Percentiles rank a stretch among this genome's conserved stretches.
Evolutionary conservation across 805 yeast species (phyloP).

Genomic region (Pichia thaimueangensis): DNA sequence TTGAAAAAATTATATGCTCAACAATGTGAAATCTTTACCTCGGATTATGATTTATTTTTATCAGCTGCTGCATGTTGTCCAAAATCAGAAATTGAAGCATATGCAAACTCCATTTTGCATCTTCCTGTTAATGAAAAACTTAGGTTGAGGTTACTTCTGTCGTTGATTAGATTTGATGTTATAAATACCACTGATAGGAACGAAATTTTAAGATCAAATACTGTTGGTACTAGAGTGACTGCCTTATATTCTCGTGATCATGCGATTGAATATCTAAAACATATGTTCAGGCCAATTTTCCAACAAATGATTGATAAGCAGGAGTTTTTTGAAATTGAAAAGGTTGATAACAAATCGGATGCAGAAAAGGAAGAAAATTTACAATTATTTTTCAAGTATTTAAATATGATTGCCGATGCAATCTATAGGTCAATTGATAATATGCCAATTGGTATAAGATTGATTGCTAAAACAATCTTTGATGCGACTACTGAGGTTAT

Average conservation of each 20-base stretch:
- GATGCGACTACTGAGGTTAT: constrained; percentile 52
- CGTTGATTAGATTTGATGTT: constrained; percentile 58
- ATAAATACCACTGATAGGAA: constrained; percentile 51
- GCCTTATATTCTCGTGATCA: constrained; percentile 64
- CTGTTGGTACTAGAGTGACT: constrained; percentile 72
- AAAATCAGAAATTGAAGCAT: constrained; percentile 59
- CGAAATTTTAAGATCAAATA: constrained; percentile 73
- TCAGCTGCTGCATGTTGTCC: constrained; percentile 60
- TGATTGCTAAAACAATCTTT: constrained; percentile 63
- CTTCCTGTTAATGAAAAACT: constrained; percentile 39
- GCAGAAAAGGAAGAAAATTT: constrained; percentile 38
- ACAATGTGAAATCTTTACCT: constrained; percentile 17
- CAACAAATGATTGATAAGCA: constrained; percentile 42
- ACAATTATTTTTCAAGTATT: constrained; percentile 46
- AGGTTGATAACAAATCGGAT: constrained; percentile 18
- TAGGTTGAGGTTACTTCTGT: constrained; percentile 41
- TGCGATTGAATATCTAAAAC: constrained; percentile 52
- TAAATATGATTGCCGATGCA: constrained; percentile 50
- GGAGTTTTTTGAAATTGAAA: constrained; percentile 52
- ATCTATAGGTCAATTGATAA: constrained; percentile 47
- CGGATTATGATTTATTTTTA: constrained; percentile 38
- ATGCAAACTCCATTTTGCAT: constrained; percentile 59
- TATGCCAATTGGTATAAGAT: constrained; percentile 68
- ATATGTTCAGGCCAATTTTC: constrained; percentile 51
- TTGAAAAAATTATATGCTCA: constrained; percentile 8